Evolutionary conservation across 257 asterid genomes (phyloP).

Genomic region (Schizonepeta tenuifolia): DNA sequence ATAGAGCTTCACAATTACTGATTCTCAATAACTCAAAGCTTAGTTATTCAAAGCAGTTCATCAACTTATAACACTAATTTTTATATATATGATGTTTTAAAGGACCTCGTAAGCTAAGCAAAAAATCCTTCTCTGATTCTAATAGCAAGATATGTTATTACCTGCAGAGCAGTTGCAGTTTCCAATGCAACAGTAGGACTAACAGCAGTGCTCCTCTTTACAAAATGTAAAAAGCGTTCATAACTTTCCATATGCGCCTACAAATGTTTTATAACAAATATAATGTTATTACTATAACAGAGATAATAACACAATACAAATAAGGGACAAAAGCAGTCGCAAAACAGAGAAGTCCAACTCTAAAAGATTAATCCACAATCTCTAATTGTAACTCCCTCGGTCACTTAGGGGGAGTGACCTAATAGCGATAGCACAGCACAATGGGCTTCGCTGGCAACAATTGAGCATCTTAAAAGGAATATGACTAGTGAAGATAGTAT

Average conservation of each 20-base stretch:
- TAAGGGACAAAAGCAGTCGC: neutral
- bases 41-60: neutral
- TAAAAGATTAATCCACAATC: neutral
- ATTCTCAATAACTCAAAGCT: neutral
- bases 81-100: neutral
- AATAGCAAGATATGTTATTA: slow-evolving; percentile 35
- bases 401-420: neutral
- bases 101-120: neutral
- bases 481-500: too few species aligned
- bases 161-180: slow-evolving; percentile 98
- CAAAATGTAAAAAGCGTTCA: slow-evolving; percentile 73
- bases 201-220: slow-evolving; percentile 94
- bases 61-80: neutral
- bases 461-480: neutral
- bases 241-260: slow-evolving; percentile 89
- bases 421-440: neutral
- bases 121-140: neutral
- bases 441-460: neutral
- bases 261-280: slow-evolving; percentile 2
- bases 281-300: neutral
- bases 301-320: neutral
- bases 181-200: slow-evolving; percentile 94
- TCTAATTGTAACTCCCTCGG: neutral
- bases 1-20: neutral
- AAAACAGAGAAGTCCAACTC: neutral